Base-by-base conservation (phyloP, 805 yeast species). In the Kuraishia hungarica region DNA sequence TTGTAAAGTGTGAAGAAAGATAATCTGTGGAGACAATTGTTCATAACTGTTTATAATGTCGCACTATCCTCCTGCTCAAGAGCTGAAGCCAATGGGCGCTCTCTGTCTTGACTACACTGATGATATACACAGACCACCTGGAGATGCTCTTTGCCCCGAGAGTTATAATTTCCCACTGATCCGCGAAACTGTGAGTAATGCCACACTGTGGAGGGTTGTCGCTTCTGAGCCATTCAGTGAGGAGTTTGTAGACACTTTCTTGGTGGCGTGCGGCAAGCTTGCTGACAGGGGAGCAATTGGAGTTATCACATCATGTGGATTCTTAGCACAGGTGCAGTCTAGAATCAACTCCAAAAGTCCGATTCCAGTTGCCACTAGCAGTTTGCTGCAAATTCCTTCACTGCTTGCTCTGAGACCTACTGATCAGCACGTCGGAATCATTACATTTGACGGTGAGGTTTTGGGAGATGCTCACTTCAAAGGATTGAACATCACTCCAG, bases 241-340 rank as follows among this genome's bases (percentile, higher is more conserved):
- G 10, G 64, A 60, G 47, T 64, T 65, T 56, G 53, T 69, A 0
- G 61, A 67, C n/a, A 51, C 54, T 1, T 67, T 66, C 57, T 62
- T 62, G 28, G 64, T 63, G 21, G 68, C 68, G 3, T 64, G 67
- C 29, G 51, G 61, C 19, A 58, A 55, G n/a, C 54, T 69, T 13
- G 63, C 62, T 15, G 59, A 60, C 0, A 61, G 63, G 48, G 74
- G 74, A 10, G 71, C 71, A 8, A 57, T 67, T 53, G 73, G 72
- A 19, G 58, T 67, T 15, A 64, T 67, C 22, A 68, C 73, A 3
- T 67, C 72, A 1, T 70, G 73, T 60, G 73, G 73, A 13, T 70
- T 70, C 56, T 60, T 70, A 2, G 70, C 72, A 1, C 68, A 66
- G 47, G 58, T 65, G 20, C 73, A 70, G 50, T 29, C 58, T 11